These are phyloP conservation scores for Ustilago loliicola DNA, from an alignment of 1,284 basidiomycete genomes.

Conservation along the genomic window DNA sequence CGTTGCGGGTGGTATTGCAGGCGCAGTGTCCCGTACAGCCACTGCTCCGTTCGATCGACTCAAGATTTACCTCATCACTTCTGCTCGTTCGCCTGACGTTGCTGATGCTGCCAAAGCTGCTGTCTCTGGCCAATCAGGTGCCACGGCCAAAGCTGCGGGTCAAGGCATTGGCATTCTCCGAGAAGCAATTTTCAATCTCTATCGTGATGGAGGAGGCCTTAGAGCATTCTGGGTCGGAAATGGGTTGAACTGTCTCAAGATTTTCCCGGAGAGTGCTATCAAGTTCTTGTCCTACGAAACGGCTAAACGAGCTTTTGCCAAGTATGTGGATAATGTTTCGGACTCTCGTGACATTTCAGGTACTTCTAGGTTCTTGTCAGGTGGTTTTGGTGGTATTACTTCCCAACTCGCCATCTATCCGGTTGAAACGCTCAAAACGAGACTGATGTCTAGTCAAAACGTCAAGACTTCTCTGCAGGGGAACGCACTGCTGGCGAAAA, in stretches of 20 bases:
- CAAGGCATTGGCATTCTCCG: conserved; percentile 76
- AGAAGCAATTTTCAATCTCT: conserved; percentile 82
- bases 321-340: conserved; percentile 89
- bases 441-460: conserved; percentile 80
- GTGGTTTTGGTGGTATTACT: conserved; percentile 92
- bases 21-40: conserved; percentile 94
- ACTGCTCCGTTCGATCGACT: conserved; percentile 98
- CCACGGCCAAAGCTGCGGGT: conserved; percentile 45
- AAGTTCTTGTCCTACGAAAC: conserved; percentile 98
- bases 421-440: conserved; percentile 69
- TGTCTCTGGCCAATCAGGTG: not conserved
- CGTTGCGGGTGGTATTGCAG: conserved; percentile 92
- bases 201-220: conserved; percentile 81
- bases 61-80: conserved; percentile 95
- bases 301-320: conserved; percentile 93
- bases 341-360: conserved; percentile 92
- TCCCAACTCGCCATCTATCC: conserved; percentile 81
- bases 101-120: conserved; percentile 32
- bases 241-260: conserved; percentile 82
- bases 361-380: conserved; percentile 90
- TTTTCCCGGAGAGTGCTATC: conserved; percentile 88
- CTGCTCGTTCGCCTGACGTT: conserved; percentile 69
- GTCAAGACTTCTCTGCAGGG: conserved; percentile 74
- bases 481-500: conserved; percentile 77
- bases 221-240: conserved; percentile 89